Conservation (phyloP, 179 eudicot genomes). For the Silene noctiflora region DNA sequence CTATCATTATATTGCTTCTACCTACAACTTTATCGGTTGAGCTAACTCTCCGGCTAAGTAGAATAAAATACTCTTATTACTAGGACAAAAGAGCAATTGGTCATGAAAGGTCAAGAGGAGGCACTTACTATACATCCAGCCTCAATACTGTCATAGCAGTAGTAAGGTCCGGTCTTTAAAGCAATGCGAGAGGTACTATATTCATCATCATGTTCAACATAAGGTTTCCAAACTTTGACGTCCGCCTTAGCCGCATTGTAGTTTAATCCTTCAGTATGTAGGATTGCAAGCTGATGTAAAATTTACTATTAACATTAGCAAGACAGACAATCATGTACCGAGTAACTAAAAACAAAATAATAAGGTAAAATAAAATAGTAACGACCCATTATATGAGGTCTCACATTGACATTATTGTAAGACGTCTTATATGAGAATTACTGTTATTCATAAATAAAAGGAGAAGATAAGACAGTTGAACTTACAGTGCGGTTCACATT, state of each 20-base stretch:
- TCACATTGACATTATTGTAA: background rate
- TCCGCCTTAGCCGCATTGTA: slow-evolving; percentile 31
- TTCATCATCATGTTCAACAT: slow-evolving; percentile 31
- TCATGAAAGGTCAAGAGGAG: background rate
- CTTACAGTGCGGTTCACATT: slow-evolving; percentile 24
- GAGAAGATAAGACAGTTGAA: background rate
- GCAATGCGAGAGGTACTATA: slow-evolving; percentile 32
- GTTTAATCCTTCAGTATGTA: slow-evolving; percentile 21
- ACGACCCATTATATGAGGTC: too few species aligned
- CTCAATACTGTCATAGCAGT: slow-evolving; percentile 27
- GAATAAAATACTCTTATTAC: background rate
- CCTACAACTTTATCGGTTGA: too few species aligned
- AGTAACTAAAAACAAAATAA: too few species aligned
- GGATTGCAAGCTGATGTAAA: slow-evolving; percentile 16
- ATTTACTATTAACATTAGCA: too few species aligned
- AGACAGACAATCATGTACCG: too few species aligned
- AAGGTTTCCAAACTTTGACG: slow-evolving; percentile 31
- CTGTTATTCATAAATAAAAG: too few species aligned
- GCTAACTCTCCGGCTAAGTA: too few species aligned
- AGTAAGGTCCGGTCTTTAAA: slow-evolving; percentile 24
- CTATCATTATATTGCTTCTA: too few species aligned
- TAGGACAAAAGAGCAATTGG: background rate
- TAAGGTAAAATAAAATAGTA: too few species aligned
- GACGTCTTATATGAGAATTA: too few species aligned
- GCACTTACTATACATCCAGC: slow-evolving; percentile 32